Percentiles rank a stretch among this genome's conserved stretches.
phyloP scores from a whole-genome alignment of 306 rosid species.

The Potentilla sterilis region DNA sequence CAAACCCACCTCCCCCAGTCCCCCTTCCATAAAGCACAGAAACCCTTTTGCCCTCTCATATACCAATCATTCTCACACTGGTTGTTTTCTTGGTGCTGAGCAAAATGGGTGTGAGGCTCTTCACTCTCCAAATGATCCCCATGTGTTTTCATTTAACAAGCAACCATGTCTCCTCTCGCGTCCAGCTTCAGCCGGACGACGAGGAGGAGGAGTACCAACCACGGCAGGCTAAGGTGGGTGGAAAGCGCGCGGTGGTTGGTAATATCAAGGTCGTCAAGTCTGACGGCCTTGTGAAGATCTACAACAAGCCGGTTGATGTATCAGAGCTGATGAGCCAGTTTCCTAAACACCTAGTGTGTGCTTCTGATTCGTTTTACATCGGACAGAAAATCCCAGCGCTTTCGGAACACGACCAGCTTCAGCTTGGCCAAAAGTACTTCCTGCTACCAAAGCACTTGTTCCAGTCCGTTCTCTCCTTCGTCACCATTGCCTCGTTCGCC shows the following conservation, averaged over 20 bases:
- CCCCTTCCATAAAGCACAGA: not conserved
- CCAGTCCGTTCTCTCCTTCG: slow-evolving; percentile 41
- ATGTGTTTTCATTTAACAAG: slow-evolving; percentile 29
- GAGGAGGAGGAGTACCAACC: not conserved
- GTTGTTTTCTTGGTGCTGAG: not conserved
- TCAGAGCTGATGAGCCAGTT: slow-evolving; percentile 26
- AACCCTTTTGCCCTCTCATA: not conserved
- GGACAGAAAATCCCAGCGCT: slow-evolving; percentile 49
- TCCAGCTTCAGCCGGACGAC: slow-evolving; percentile 4
- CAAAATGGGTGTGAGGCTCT: slow-evolving; percentile 15
- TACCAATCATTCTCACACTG: not conserved
- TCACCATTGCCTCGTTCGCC: slow-evolving; percentile 36
- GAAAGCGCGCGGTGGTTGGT: not conserved
- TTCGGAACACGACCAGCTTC: slow-evolving; percentile 33
- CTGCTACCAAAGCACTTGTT: slow-evolving; percentile 39
- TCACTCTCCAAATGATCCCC: slow-evolving; percentile 21
- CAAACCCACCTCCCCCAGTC: not conserved
- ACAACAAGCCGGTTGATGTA: slow-evolving; percentile 25
- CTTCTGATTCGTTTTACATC: slow-evolving; percentile 39
- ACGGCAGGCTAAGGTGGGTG: not conserved
- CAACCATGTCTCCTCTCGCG: slow-evolving; percentile 1
- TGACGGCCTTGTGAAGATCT: slow-evolving; percentile 33
- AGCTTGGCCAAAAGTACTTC: slow-evolving; percentile 41
- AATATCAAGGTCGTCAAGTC: slow-evolving; percentile 34
- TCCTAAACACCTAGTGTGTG: slow-evolving; percentile 39